A percentile compares a stretch with the other conserved stretches of the same genome.
Conservation (phyloP, 805 yeast species). For the Ogataea salicorniae region DNA sequence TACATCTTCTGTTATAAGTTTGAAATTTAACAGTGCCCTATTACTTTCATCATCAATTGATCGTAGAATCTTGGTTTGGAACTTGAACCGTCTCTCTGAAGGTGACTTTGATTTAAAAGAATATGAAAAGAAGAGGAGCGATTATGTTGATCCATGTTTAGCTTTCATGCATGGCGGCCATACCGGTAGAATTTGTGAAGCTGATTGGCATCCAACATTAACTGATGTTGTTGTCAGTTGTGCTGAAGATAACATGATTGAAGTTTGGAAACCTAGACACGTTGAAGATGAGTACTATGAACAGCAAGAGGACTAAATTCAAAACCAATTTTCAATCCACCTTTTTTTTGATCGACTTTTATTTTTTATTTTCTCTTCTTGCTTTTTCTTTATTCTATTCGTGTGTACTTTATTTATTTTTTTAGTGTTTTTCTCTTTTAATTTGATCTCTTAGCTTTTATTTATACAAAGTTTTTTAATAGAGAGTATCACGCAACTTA, state of each 20-base stretch:
- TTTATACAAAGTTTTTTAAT: neutral
- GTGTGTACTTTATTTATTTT: neutral
- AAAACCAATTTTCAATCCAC: constrained; percentile 3
- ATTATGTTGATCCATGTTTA: constrained; percentile 71
- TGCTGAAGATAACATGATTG: constrained; percentile 71
- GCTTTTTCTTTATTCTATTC: too few relatives aligned
- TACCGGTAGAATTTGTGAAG: constrained; percentile 60
- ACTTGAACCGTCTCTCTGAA: constrained; percentile 52
- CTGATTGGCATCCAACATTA: constrained; percentile 60
- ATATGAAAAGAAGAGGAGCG: constrained; percentile 45
- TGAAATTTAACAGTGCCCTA: constrained; percentile 43
- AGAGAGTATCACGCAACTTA: neutral
- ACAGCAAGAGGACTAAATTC: constrained; percentile 22
- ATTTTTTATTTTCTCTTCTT: neutral
- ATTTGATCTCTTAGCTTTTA: neutral
- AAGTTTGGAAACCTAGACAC: constrained; percentile 68
- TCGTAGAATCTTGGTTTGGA: constrained; percentile 72
- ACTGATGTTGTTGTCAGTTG: constrained; percentile 58
- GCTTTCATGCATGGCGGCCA: constrained; percentile 85
- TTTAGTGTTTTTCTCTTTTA: neutral
- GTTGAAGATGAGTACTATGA: constrained; percentile 33
- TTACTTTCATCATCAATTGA: constrained; percentile 61
- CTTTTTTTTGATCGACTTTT: neutral
- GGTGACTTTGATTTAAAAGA: constrained; percentile 50
- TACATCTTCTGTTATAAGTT: constrained; percentile 46